Percentiles rank a stretch among this genome's conserved stretches.
Evolutionary conservation across 1,284 basidiomycete genomes (phyloP).

Genomic region (Naganishia albida): DNA sequence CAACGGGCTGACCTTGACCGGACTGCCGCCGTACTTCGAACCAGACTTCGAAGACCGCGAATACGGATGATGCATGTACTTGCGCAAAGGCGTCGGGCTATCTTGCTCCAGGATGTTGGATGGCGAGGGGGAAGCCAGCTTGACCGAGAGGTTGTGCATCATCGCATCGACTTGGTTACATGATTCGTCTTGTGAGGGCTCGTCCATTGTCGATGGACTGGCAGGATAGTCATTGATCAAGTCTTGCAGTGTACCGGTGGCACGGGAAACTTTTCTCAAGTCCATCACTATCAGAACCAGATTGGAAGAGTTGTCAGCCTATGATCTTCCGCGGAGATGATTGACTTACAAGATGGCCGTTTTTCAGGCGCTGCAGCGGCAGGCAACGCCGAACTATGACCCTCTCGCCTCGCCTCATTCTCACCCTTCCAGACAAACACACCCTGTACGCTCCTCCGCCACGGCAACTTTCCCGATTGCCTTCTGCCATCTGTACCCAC

Average conservation of each 20-base stretch:
- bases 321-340: no score
- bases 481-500: background rate
- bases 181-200: background rate
- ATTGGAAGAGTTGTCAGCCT: no score
- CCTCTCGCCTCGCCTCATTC: background rate
- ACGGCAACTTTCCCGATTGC: slow-evolving; percentile 21
- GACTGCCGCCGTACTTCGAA: slow-evolving; percentile 3
- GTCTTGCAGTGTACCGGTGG: slow-evolving; percentile 26
- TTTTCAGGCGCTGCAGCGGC: background rate
- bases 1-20: slow-evolving; percentile 30
- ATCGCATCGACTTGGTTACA: background rate
- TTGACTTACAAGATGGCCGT: slow-evolving; percentile 4
- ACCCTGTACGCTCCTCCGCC: slow-evolving; percentile 28
- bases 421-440: slow-evolving; percentile 11
- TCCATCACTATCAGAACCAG: no score
- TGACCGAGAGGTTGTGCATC: background rate
- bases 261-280: slow-evolving; percentile 31
- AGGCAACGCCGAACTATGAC: background rate
- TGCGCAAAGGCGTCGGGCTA: slow-evolving; percentile 33
- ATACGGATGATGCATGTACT: slow-evolving; percentile 1
- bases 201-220: slow-evolving; percentile 14
- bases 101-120: slow-evolving; percentile 27
- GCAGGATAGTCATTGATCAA: slow-evolving; percentile 17
- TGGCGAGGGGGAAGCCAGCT: slow-evolving; percentile 22
- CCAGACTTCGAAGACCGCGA: background rate